Evolutionary conservation across 2,329 filamentous ascomycete species (phyloP), one percentile per base, ranked within the genome.

Genomic region (Graphium sp.): DNA sequence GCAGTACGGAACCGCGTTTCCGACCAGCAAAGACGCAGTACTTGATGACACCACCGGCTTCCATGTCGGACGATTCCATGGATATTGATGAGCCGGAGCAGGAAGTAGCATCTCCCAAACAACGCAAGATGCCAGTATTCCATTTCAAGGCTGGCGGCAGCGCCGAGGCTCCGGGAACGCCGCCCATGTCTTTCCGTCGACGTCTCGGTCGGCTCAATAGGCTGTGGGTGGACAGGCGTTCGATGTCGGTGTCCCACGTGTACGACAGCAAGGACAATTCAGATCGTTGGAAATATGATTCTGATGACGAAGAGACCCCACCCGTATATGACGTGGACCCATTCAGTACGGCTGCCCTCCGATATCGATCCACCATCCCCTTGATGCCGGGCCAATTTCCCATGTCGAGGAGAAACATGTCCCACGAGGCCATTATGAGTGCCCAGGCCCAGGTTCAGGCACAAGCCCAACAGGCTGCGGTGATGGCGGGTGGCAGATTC

Each of bases 241-340:
- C 76, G 32, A 58, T 83, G 45, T 35, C 49, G 24, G 64, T 58
- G 29, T 55, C 58, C 34, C 56, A 50, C 47, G 52, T 63, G 22
- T 42, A 48, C 24, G 48, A 51, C 15, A n/a, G n/a, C n/a, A n/a
- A n/a, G n/a, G 47, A 60, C 28, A 53, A 62, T 32, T 56, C 53
- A 16, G 80, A 87, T 45, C 68, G 74, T 35, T 93, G 79, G 67
- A 91, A 84, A 53, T 92, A 82, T 53, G 82, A 91, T 44, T 74
- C 76, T 16, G 81, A 92, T 41, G 81, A 84, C 35, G 82, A 91
- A 26, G 78, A 85, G 29, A 79, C 84, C 32, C 69, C 74, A 31
- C 63, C 75, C 15, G 60, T 74, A 34, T 84, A 84, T 56, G 66
- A 75, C 31, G 64, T 85, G 33, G 83, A 93, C 45, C 79, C 76